Evolutionary conservation across 306 rosid genomes (phyloP).

Genomic region (Begonia loranthoides): DNA sequence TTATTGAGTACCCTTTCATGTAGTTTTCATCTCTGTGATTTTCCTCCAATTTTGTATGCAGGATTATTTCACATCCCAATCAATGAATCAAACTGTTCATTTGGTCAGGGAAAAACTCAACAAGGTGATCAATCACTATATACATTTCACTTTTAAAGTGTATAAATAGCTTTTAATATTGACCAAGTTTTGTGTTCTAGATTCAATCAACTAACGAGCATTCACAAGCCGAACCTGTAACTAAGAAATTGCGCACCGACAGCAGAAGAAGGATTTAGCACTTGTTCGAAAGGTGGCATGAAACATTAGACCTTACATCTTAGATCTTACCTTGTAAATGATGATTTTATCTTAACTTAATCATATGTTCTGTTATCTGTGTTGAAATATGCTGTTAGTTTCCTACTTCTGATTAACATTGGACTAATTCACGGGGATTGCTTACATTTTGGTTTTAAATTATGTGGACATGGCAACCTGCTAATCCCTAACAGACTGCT

Average conservation of each 20-base stretch:
- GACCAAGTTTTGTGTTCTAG: conserved; percentile 18
- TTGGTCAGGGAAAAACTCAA: conserved; percentile 72
- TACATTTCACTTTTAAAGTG: neutral
- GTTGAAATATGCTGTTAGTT: no score
- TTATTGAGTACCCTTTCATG: neutral
- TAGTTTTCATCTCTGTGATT: conserved; percentile 5
- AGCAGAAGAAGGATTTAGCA: conserved; percentile 72
- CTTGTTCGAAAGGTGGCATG: neutral
- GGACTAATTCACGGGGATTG: no score
- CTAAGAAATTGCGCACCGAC: conserved; percentile 60
- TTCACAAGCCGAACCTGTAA: conserved; percentile 30
- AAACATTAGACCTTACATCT: no score
- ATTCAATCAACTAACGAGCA: conserved; percentile 50
- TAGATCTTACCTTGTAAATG: no score
- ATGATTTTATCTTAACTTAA: no score
- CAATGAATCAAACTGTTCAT: conserved; percentile 78
- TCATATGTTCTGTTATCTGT: no score
- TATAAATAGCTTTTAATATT: neutral
- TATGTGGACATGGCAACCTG: no score
- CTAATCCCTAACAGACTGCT: no score
- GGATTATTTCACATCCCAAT: conserved; percentile 72
- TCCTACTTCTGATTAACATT: no score
- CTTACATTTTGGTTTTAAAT: no score
- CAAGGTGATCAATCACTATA: conserved; percentile 38
- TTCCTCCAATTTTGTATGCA: conserved; percentile 16